Conservation (phyloP, 2,329 filamentous ascomycete species). For the Aspergillus sp. region DNA sequence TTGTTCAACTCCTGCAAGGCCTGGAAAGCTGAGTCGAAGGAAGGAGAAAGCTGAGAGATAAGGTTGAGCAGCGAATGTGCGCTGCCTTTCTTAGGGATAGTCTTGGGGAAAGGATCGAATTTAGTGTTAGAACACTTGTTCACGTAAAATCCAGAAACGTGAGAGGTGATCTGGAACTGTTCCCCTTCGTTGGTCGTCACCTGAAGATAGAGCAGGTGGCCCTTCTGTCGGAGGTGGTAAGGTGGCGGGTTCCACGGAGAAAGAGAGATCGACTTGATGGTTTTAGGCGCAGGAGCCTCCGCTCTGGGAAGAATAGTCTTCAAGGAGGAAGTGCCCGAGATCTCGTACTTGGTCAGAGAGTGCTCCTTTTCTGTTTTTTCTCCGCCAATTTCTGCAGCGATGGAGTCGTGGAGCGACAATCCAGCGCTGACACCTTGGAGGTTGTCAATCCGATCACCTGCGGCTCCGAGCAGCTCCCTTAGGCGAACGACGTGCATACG, state of each 20-base stretch:
- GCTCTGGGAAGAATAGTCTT: conserved; percentile 69
- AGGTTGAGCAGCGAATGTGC: conserved; percentile 86
- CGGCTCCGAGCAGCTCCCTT: conserved; percentile 87
- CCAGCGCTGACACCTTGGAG: conserved; percentile 85
- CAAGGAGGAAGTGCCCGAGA: conserved; percentile 67
- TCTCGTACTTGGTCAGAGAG: conserved; percentile 72
- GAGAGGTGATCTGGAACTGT: conserved; percentile 87
- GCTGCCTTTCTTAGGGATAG: conserved; percentile 72
- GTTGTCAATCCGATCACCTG: conserved; percentile 82
- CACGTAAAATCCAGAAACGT: conserved; percentile 93
- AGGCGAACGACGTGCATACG: conserved; percentile 90
- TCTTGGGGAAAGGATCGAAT: conserved; percentile 85
- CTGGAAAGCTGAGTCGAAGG: conserved; percentile 74
- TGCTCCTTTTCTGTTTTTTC: conserved; percentile 48
- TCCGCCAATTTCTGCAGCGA: conserved; percentile 52
- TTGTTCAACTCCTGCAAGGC: conserved; percentile 82
- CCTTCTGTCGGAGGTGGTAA: conserved; percentile 83
- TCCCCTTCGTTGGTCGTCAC: conserved; percentile 92
- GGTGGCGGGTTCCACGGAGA: conserved; percentile 97
- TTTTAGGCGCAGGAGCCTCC: conserved; percentile 74
- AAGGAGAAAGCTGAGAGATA: conserved; percentile 75
- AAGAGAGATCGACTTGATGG: conserved; percentile 81
- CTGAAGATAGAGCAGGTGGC: conserved; percentile 87
- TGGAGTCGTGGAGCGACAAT: conserved; percentile 79
- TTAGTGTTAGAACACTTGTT: conserved; percentile 95